Evolutionary conservation across 106 monocot genomes (phyloP).

Genomic region (Acorus calamus): DNA sequence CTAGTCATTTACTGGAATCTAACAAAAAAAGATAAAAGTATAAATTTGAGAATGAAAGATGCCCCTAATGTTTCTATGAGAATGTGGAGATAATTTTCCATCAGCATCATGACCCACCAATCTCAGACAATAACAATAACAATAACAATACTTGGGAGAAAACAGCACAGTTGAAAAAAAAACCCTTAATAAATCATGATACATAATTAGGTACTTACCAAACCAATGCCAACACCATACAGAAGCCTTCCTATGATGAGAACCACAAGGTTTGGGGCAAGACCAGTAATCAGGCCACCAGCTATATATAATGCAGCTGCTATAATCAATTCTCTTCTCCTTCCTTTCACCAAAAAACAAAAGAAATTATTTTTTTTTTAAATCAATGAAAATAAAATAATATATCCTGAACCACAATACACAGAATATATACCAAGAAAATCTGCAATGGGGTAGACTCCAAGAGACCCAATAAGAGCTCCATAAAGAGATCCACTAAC

Average conservation of each 20-base stretch:
- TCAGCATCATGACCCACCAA: too few relatives aligned
- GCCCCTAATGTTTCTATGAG: too few relatives aligned
- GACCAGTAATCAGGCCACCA: constrained; percentile 62
- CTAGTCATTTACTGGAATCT: too few relatives aligned
- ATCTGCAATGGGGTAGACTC: constrained; percentile 69
- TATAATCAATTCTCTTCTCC: constrained; percentile 75
- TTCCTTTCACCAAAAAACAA: constrained; percentile 48
- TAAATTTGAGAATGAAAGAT: too few relatives aligned
- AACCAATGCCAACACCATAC: constrained; percentile 88
- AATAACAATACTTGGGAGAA: neutral
- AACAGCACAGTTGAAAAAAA: neutral
- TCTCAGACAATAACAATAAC: too few relatives aligned
- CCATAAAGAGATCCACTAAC: constrained; percentile 98
- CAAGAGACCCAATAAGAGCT: constrained; percentile 79
- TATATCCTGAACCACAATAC: neutral
- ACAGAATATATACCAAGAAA: constrained; percentile 48
- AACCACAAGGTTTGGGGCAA: constrained; percentile 55
- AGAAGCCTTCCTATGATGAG: constrained; percentile 74
- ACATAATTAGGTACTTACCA: constrained; percentile 36
- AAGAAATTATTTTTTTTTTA: neutral
- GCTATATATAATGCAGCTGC: constrained; percentile 63
- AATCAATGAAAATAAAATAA: neutral
- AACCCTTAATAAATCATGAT: neutral
- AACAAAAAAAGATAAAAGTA: too few relatives aligned
- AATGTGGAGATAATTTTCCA: too few relatives aligned